phyloP scores from a whole-genome alignment of 768 basidiomycete genomes.

The Trametopsis cervina region DNA sequence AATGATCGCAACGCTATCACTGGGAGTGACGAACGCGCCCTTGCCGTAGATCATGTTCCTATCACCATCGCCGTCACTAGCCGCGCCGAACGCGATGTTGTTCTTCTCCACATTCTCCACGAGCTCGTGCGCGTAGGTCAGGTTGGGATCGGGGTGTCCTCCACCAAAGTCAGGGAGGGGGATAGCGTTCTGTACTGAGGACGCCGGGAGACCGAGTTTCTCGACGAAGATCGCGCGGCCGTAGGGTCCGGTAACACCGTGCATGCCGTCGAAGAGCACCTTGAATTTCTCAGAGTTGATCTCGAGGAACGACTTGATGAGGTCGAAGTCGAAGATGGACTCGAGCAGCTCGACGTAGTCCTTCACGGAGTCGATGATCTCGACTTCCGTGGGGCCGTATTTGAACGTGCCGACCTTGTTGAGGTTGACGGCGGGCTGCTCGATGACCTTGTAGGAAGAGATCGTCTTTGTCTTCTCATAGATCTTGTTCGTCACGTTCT shows the following conservation, averaged over 20 bases:
- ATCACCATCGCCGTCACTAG: conserved; percentile 96
- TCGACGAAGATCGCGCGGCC: conserved; percentile 83
- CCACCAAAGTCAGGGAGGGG: conserved; percentile 96
- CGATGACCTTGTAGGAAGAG: conserved; percentile 75
- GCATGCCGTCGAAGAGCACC: conserved; percentile 92
- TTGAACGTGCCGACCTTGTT: conserved; percentile 71
- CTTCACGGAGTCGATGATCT: conserved; percentile 89
- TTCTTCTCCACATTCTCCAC: conserved; percentile 88
- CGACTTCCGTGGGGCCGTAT: conserved; percentile 79
- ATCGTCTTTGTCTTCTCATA: conserved; percentile 89
- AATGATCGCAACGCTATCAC: conserved; percentile 97
- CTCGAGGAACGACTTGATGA: conserved; percentile 85
- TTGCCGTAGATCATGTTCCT: conserved; percentile 99
- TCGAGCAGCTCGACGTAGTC: conserved; percentile 84
- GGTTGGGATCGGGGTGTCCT: conserved; percentile 96
- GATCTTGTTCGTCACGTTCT: conserved; percentile 93
- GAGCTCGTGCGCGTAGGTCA: conserved; percentile 93
- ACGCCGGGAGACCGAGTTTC: conserved; percentile 70
- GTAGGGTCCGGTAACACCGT: conserved; percentile 97
- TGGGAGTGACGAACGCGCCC: conserved; percentile 96
- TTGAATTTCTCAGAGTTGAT: conserved; percentile 62
- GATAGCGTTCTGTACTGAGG: conserved; percentile 83
- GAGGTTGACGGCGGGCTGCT: conserved; percentile 73
- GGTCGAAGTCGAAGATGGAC: conserved; percentile 88
- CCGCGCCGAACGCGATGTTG: conserved; percentile 88